These are phyloP conservation scores for Diaporthe sp. DNA, from an alignment of 2,329 filamentous ascomycete genomes.

Conservation along the genomic window DNA sequence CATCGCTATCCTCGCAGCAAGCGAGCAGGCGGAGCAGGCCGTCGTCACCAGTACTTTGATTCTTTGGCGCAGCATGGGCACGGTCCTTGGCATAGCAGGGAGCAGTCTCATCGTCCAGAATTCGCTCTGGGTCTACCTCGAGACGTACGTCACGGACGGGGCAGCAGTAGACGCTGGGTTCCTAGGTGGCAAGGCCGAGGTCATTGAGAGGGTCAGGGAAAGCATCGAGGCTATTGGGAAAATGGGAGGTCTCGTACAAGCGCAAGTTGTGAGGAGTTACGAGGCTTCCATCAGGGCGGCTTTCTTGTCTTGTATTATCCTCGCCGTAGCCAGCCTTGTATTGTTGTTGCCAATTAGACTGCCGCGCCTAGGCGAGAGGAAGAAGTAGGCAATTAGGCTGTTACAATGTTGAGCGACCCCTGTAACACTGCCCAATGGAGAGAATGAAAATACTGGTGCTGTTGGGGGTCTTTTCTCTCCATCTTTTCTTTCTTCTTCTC, in stretches of 20 bases:
- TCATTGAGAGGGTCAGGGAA: slow-evolving; percentile 66
- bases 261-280: slow-evolving; percentile 70
- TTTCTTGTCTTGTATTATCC: slow-evolving; percentile 58
- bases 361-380: slow-evolving; percentile 62
- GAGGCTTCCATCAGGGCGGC: slow-evolving; percentile 64
- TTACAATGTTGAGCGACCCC: not conserved
- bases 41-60: slow-evolving; percentile 79
- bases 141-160: slow-evolving; percentile 61
- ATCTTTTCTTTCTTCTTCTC: no score
- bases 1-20: slow-evolving; percentile 73
- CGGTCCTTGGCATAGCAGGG: slow-evolving; percentile 79
- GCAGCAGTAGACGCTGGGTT: slow-evolving; percentile 60
- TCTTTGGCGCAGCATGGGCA: slow-evolving; percentile 78
- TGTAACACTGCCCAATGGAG: not conserved
- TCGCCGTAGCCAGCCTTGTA: slow-evolving; percentile 63
- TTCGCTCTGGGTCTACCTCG: slow-evolving; percentile 72
- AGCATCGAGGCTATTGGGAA: slow-evolving; percentile 68
- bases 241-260: slow-evolving; percentile 60
- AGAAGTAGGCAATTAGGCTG: slow-evolving; percentile 49
- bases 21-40: slow-evolving; percentile 73
- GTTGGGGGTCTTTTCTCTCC: not conserved
- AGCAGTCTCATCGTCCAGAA: slow-evolving; percentile 83
- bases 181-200: slow-evolving; percentile 59
- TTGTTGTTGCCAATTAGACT: slow-evolving; percentile 67
- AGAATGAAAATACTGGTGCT: not conserved